These are phyloP conservation scores for Cryphonectria parasitica DNA, from an alignment of 2,329 filamentous ascomycete species.

Conservation along the genomic window DNA sequence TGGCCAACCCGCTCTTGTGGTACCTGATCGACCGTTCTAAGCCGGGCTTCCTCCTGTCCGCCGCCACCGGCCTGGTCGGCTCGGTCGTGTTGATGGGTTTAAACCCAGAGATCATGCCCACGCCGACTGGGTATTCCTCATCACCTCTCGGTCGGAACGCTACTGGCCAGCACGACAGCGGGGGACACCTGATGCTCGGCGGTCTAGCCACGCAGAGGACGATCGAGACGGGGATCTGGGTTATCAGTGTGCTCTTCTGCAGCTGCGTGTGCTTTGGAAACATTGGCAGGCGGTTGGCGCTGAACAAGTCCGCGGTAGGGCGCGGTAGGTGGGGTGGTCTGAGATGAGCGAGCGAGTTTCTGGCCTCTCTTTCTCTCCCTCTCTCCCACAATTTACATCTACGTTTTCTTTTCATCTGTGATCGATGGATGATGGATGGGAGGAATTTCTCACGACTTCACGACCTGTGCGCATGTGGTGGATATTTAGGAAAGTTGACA, in stretches of 20 bases:
- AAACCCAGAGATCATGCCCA: constrained; percentile 77
- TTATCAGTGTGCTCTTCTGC: constrained; percentile 91
- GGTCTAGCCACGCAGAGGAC: constrained; percentile 65
- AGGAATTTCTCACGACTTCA: not conserved
- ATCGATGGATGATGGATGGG: not conserved
- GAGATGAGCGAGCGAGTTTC: constrained; percentile 31
- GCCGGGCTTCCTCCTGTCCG: constrained; percentile 80
- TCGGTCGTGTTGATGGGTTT: constrained; percentile 75
- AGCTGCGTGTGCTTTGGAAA: constrained; percentile 96
- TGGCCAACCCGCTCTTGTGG: constrained; percentile 93
- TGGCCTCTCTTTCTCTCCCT: not conserved
- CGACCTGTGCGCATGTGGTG: not conserved
- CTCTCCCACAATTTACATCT: not conserved
- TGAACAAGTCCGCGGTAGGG: constrained; percentile 48
- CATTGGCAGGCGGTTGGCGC: constrained; percentile 80
- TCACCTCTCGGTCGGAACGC: constrained; percentile 35
- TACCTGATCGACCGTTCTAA: constrained; percentile 92
- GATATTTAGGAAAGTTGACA: constrained; percentile 1
- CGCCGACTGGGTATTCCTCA: constrained; percentile 55
- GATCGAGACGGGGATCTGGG: constrained; percentile 80
- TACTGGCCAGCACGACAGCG: constrained; percentile 29
- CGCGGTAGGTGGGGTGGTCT: constrained; percentile 53
- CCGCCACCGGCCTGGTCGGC: constrained; percentile 72
- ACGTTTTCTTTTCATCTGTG: not conserved
- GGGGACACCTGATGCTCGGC: constrained; percentile 47